Evolutionary conservation across 73 alveolate genomes (phyloP), one percentile per base, ranked within the genome.

Genomic region (Breviolum minutum): DNA sequence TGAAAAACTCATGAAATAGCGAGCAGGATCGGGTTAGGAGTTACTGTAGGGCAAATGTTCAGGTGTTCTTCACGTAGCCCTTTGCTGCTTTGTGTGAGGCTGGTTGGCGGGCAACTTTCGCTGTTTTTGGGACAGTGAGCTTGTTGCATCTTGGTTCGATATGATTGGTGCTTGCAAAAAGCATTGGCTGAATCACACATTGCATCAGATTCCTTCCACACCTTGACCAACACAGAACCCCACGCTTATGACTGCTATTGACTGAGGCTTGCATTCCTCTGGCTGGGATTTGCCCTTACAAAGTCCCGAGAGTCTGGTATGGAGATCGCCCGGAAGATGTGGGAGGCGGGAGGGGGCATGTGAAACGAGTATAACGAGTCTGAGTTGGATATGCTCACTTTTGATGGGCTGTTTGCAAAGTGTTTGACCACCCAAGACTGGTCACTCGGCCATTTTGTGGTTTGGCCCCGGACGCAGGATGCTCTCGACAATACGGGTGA

Each of bases 51-150:
- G 77, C 77, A 14, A 68, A 17, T 14, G 77, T 68, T 68, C 77
- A 17, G 17, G 77, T 14, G n/a, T 68, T 68, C 77, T 14, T 14
- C 77, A 17, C n/a, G 77, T 22, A 68, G 90, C 79, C 63, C 19
- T 6, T 61, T 22, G 17, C 73, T 61, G 54, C 54, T 84, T 9
- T 27, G 71, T 13, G 54, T 7, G 19, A 90, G 96, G 96, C 96
- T n/a, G 96, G 96, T 64, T 90, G 96, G 96, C 96, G 96, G 63
- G 96, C 96, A n/a, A 90, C 77, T n/a, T 90, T 90, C 76, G 84
- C 87, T 62, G 54, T 90, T n/a, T 90, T 90, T 48, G 96, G 96
- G 68, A 90, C 96, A 2, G 96, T 90, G 87, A 90, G 96, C 96
- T 90, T 90, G 63, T n/a, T 90, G 96, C 63, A 20, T n/a, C 88